Evolutionary conservation across 768 basidiomycete species (phyloP).

Genomic region (Kwoniella sp.): DNA sequence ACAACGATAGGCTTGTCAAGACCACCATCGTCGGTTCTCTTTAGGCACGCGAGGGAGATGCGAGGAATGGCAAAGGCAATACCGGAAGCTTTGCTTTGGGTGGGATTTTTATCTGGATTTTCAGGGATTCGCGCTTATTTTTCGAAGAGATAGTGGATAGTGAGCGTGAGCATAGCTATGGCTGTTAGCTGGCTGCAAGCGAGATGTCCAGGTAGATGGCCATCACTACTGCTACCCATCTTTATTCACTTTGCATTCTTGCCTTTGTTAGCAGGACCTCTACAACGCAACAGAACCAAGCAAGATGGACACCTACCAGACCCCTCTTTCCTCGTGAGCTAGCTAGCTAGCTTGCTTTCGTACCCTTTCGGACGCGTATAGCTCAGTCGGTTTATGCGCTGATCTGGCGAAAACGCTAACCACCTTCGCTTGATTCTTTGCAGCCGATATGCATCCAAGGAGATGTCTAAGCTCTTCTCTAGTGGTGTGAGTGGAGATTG

Average conservation of each 20-base stretch:
- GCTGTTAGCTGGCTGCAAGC: no score
- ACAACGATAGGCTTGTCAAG: no score
- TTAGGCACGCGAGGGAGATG: no score
- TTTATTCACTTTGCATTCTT: not conserved
- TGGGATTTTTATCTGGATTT: not conserved
- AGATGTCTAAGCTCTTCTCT: constrained; percentile 98
- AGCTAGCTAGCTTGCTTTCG: no score
- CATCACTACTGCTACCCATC: not conserved
- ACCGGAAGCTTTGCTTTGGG: not conserved
- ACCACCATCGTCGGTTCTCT: no score
- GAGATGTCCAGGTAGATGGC: not conserved
- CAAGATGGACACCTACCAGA: constrained; percentile 57
- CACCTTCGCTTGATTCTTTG: no score
- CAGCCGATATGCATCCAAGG: constrained; percentile 98
- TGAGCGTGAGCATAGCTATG: no score
- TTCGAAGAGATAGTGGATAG: not conserved
- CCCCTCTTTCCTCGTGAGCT: constrained; percentile 56
- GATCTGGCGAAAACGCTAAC: not conserved
- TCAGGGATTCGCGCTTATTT: constrained; percentile 2
- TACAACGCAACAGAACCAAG: not conserved
- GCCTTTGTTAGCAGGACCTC: no score
- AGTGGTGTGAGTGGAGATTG: constrained; percentile 65
- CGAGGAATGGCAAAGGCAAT: not conserved
- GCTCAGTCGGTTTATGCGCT: not conserved
- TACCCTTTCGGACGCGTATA: not conserved